Evolutionary conservation across 2,329 filamentous ascomycete species (phyloP).

Genomic region (Calonectria leucothoes): DNA sequence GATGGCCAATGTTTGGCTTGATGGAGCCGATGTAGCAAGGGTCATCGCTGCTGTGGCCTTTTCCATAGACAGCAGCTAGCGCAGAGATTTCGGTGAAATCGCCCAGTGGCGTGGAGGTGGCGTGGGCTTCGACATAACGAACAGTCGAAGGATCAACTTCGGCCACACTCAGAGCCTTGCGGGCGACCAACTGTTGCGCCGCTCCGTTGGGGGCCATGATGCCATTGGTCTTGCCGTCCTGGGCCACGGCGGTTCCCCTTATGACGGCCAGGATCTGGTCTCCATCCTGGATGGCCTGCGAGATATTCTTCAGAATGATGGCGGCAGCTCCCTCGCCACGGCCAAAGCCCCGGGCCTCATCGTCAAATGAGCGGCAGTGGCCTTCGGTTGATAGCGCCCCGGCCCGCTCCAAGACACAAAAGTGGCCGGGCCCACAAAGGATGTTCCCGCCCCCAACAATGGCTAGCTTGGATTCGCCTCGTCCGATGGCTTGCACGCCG

Average conservation of each 20-base stretch:
- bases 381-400: conserved; percentile 11
- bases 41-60: background rate
- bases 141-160: conserved; percentile 21
- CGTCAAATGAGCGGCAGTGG: conserved; percentile 50
- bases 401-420: background rate
- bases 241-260: conserved; percentile 47
- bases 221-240: conserved; percentile 54
- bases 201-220: conserved; percentile 52
- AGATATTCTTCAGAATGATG: conserved; percentile 56
- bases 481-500: background rate
- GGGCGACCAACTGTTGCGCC: conserved; percentile 52
- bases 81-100: conserved; percentile 73
- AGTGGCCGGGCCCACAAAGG: background rate
- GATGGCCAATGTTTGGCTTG: background rate
- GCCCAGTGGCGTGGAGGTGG: conserved; percentile 87
- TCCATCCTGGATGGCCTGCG: conserved; percentile 54
- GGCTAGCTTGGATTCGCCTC: background rate
- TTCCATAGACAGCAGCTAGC: background rate
- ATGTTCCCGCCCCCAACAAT: background rate
- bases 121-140: conserved; percentile 89
- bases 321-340: conserved; percentile 31
- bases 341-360: conserved; percentile 30
- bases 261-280: conserved; percentile 51
- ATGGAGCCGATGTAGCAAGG: background rate
- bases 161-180: conserved; percentile 18